Evolutionary conservation across 257 asterid genomes (phyloP).

Genomic region (Solanum bulbocastanum): DNA sequence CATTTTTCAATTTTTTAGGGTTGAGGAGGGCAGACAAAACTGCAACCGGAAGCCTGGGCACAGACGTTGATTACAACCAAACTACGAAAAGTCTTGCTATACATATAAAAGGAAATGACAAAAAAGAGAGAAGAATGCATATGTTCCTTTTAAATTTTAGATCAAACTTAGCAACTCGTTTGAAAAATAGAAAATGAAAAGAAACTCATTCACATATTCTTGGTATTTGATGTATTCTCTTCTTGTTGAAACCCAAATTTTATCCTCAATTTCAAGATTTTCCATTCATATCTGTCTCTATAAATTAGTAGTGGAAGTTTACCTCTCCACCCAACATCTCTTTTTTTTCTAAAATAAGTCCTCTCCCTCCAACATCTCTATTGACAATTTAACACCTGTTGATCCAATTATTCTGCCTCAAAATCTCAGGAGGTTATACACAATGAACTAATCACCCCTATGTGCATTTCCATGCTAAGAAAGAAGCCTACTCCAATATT

Average conservation of each 20-base stretch:
- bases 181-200: neutral
- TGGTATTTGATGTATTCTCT: neutral
- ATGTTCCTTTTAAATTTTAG: neutral
- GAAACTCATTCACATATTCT: neutral
- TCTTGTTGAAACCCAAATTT: neutral
- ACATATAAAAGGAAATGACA: neutral
- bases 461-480: neutral
- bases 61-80: neutral
- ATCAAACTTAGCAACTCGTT: neutral
- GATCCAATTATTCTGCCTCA: neutral
- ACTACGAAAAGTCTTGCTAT: neutral
- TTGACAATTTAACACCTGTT: neutral
- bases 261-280: neutral
- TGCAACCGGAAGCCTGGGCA: too few relatives aligned
- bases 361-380: neutral
- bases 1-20: too few relatives aligned
- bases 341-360: neutral
- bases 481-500: neutral
- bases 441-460: neutral
- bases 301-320: neutral
- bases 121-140: neutral
- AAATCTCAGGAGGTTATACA: neutral
- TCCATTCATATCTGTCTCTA: neutral
- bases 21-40: too few relatives aligned
- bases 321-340: neutral